Evolutionary conservation across 331 rosid genomes (phyloP).

Genomic region (Rosa hybrid): DNA sequence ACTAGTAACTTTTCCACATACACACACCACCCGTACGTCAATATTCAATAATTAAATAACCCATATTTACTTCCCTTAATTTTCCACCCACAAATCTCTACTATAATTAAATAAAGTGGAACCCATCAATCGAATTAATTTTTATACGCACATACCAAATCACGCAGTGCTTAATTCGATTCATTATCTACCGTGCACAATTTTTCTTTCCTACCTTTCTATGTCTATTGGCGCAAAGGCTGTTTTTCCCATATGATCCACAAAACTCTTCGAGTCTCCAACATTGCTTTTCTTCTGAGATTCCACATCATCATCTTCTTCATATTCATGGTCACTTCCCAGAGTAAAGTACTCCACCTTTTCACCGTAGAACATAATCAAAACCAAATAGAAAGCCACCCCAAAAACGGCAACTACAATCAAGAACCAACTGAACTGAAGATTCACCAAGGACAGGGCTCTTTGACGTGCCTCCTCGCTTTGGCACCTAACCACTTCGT

Average conservation of each 20-base stretch:
- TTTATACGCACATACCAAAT: background rate
- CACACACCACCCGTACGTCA: background rate
- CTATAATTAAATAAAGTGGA: background rate
- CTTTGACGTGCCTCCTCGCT: conserved; percentile 52
- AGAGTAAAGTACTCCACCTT: conserved; percentile 51
- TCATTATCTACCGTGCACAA: background rate
- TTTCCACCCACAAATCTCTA: background rate
- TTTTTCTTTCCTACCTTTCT: conserved; percentile 14
- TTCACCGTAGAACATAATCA: conserved; percentile 36
- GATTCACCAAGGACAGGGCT: conserved; percentile 59
- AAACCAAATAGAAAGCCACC: conserved; percentile 44
- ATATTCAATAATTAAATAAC: conserved; percentile 7
- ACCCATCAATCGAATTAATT: background rate
- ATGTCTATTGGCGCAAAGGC: conserved; percentile 10
- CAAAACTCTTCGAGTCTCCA: conserved; percentile 18
- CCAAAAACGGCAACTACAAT: conserved; percentile 46
- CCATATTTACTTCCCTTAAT: background rate
- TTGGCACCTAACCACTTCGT: conserved; percentile 44
- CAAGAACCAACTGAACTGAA: conserved; percentile 73
- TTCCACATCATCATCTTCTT: conserved; percentile 46
- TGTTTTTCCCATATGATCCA: conserved; percentile 17
- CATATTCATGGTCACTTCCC: conserved; percentile 34
- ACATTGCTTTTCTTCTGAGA: conserved; percentile 36
- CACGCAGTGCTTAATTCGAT: background rate
- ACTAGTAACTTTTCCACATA: background rate